These are phyloP conservation scores for Candida pseudoviswanathii DNA, from an alignment of 1,139 yeast genomes.

Conservation along the genomic window DNA sequence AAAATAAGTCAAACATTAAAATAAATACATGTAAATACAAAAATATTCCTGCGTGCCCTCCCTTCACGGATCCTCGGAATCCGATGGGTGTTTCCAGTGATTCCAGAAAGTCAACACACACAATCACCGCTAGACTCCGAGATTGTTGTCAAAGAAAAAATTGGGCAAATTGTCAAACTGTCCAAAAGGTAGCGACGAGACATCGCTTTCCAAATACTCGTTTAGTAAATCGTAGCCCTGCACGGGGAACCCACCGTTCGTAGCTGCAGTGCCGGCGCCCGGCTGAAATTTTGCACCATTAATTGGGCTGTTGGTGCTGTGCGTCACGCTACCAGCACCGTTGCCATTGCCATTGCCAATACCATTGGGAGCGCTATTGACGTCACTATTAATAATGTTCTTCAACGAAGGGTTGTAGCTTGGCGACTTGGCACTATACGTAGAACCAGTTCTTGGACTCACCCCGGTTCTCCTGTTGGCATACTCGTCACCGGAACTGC, in stretches of 20 bases:
- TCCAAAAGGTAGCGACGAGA: conserved; percentile 18
- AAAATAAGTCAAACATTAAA: background rate
- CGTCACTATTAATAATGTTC: conserved; percentile 19
- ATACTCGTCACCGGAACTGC: conserved; percentile 1
- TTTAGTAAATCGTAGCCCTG: conserved; percentile 14
- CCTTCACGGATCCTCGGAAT: too few species aligned
- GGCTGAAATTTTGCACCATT: too few species aligned
- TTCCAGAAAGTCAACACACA: background rate
- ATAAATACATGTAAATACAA: background rate
- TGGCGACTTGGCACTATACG: conserved; percentile 18
- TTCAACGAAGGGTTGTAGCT: conserved; percentile 28
- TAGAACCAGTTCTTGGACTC: conserved; percentile 7
- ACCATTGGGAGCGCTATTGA: background rate
- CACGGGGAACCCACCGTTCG: background rate
- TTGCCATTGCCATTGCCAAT: background rate
- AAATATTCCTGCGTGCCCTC: too few species aligned
- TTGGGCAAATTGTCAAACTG: conserved; percentile 34
- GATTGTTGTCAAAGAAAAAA: conserved; percentile 41
- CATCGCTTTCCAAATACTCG: conserved; percentile 22
- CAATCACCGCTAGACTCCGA: conserved; percentile 18
- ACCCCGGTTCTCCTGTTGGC: background rate
- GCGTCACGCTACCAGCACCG: background rate
- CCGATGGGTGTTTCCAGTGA: too few species aligned
- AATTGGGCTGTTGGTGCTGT: too few species aligned
- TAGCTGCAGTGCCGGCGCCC: too few species aligned